phyloP scores from a whole-genome alignment of 1,284 basidiomycete species.

The Ganoderma lucidum region DNA sequence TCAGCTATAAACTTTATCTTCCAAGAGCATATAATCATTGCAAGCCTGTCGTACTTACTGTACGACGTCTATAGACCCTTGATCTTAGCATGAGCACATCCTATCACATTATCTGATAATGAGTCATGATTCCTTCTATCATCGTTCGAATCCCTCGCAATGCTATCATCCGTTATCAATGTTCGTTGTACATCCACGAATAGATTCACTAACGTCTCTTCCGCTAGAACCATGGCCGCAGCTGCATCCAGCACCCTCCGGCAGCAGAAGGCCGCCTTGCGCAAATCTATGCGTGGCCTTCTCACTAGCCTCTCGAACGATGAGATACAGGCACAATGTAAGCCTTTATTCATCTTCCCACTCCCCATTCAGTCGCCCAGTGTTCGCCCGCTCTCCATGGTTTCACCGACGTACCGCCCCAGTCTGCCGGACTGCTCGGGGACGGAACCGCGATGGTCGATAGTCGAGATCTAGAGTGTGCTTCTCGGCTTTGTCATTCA shows the following conservation, averaged over 20 bases:
- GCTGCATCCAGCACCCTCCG: conserved; percentile 26
- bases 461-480: not conserved
- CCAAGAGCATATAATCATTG: no score
- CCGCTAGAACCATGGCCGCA: conserved; percentile 11
- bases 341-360: not conserved
- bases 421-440: conserved; percentile 7
- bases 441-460: not conserved
- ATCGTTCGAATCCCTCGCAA: not conserved
- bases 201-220: not conserved
- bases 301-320: conserved; percentile 52
- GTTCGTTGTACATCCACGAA: not conserved
- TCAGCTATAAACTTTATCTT: no score
- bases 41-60: no score
- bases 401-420: conserved; percentile 2
- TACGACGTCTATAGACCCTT: not conserved
- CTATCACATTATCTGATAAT: not conserved
- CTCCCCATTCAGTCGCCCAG: not conserved
- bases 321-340: conserved; percentile 70
- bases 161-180: not conserved
- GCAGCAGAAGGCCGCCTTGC: conserved; percentile 59
- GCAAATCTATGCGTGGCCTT: conserved; percentile 53
- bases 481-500: conserved; percentile 30
- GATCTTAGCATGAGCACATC: not conserved
- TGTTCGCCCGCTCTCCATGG: conserved; percentile 1
- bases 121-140: not conserved